Evolutionary conservation across 176 grass and related monocot genomes (phyloP), one percentile per base, ranked within the genome.

Genomic region (Avena atlantica): DNA sequence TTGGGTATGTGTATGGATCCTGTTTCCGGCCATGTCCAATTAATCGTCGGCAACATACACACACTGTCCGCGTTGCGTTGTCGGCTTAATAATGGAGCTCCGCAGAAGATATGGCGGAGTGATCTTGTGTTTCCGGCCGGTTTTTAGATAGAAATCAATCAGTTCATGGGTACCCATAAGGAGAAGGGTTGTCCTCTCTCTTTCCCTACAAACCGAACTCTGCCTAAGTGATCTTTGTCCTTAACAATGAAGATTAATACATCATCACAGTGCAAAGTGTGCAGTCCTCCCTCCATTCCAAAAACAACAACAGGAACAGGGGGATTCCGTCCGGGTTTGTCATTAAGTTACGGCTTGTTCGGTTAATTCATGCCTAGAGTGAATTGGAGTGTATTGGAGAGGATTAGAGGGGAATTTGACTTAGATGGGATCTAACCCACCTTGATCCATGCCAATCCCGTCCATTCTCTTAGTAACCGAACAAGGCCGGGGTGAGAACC

Each of bases 61-160:
- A 48, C 71, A 74, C 71, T 16, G 45, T 74, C 12, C 23, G 71
- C 71, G 14, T 74, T 74, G 45, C 71, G 9, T 51, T 50, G 71
- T 21, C 21, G n/a, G 47, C 71, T 50, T 74, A 23, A 74, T 74
- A 23, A 74, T 74, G 71, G 42, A 24, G 12, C 21, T 50, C 12
- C 45, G 23, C 12, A 74, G 12, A 74, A 74, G 71, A 51, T 74
- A 74, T 67, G 71, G 48, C 6, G 25, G 25, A 67, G 14, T 16
- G 64, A 51, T 74, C 21, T 0, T 12, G 3, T 50, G 6, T 10
- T 70, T 70, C 45, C 12, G 45, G 25, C 25, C n/a, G 36, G 1
- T 10, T 40, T 44, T 12, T 3, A n/a, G 36, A n/a, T 36, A 44
- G 13, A 42, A 69, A 70, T 70, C 8, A 44, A 48, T 74, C 12